Conservation (phyloP, 768 basidiomycete species). For the Sporobolomyces phaffii region DNA sequence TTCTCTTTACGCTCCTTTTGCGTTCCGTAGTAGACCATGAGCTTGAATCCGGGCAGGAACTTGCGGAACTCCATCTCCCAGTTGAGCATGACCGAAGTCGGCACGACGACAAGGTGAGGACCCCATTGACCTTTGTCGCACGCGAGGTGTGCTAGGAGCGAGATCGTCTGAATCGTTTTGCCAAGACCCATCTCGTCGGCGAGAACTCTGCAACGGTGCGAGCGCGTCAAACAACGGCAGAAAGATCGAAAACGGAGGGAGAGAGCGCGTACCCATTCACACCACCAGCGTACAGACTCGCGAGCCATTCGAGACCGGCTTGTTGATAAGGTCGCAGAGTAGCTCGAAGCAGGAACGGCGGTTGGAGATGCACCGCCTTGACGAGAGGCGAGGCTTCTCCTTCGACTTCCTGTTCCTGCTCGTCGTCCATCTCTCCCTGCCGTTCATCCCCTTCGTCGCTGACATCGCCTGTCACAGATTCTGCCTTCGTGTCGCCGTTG, state of each 20-base stretch:
- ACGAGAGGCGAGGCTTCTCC: slow-evolving; percentile 16
- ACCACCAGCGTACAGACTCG: slow-evolving; percentile 48
- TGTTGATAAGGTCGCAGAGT: slow-evolving; percentile 51
- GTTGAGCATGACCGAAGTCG: slow-evolving; percentile 63
- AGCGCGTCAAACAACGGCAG: neutral
- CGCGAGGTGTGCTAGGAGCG: slow-evolving; percentile 85
- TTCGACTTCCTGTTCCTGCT: slow-evolving; percentile 30
- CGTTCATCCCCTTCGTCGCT: slow-evolving; percentile 33
- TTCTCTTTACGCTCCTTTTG: slow-evolving; percentile 71
- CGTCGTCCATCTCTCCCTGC: slow-evolving; percentile 30
- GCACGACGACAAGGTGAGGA: slow-evolving; percentile 87
- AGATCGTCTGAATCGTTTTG: slow-evolving; percentile 89
- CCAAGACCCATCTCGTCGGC: slow-evolving; percentile 37
- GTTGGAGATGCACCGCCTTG: slow-evolving; percentile 38
- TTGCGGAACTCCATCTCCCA: slow-evolving; percentile 44
- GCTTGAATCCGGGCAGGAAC: slow-evolving; percentile 58
- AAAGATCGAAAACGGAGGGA: too few species aligned
- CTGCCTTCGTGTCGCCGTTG: slow-evolving; percentile 28
- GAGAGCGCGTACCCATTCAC: slow-evolving; percentile 46
- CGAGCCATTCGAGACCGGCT: slow-evolving; percentile 52
- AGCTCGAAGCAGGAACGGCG: slow-evolving; percentile 51
- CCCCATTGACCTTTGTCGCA: slow-evolving; percentile 58
- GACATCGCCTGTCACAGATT: neutral
- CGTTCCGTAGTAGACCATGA: slow-evolving; percentile 84
- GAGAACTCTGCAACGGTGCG: slow-evolving; percentile 8